Evolutionary conservation across 2,329 filamentous ascomycete species (phyloP).

Genomic region (Ambrosiella xylebori): DNA sequence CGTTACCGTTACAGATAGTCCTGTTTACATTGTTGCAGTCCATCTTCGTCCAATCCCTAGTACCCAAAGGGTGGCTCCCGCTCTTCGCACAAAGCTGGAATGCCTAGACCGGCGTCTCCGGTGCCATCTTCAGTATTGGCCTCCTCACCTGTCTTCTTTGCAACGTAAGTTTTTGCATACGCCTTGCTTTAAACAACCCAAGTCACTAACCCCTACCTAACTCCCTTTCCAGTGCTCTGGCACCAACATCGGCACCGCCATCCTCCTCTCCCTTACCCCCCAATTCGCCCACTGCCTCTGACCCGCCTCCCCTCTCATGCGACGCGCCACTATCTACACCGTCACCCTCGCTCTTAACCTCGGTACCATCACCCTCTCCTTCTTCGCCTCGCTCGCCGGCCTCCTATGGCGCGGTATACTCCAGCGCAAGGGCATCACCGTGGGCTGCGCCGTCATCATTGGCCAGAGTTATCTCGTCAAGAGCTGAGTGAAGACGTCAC

Average conservation of each 20-base stretch:
- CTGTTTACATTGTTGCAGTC: conserved; percentile 63
- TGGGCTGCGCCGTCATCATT: conserved; percentile 55
- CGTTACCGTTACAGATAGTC: conserved; percentile 49
- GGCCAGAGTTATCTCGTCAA: conserved; percentile 25
- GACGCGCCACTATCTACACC: conserved; percentile 52
- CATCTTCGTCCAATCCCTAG: conserved; percentile 52
- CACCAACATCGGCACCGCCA: conserved; percentile 61
- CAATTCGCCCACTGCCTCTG: conserved; percentile 45
- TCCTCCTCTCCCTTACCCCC: conserved; percentile 52
- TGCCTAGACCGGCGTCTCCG: conserved; percentile 53
- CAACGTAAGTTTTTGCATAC: conserved; percentile 37
- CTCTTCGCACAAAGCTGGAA: conserved; percentile 61
- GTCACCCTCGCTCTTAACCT: conserved; percentile 64
- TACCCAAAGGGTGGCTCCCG: conserved; percentile 57
- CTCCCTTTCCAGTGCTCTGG: conserved; percentile 44
- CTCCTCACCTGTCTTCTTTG: conserved; percentile 54
- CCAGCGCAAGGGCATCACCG: conserved; percentile 47
- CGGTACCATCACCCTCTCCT: conserved; percentile 55
- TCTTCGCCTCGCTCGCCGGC: conserved; percentile 55
- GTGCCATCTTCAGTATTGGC: conserved; percentile 54
- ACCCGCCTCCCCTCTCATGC: conserved; percentile 31
- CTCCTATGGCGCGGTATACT: conserved; percentile 59
- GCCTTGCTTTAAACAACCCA: not conserved
- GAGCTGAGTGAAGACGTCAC: conserved; percentile 18
- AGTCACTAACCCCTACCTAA: not conserved